These are phyloP conservation scores for Alternaria tenuissima DNA, from an alignment of 2,329 filamentous ascomycete genomes.

Conservation along the genomic window DNA sequence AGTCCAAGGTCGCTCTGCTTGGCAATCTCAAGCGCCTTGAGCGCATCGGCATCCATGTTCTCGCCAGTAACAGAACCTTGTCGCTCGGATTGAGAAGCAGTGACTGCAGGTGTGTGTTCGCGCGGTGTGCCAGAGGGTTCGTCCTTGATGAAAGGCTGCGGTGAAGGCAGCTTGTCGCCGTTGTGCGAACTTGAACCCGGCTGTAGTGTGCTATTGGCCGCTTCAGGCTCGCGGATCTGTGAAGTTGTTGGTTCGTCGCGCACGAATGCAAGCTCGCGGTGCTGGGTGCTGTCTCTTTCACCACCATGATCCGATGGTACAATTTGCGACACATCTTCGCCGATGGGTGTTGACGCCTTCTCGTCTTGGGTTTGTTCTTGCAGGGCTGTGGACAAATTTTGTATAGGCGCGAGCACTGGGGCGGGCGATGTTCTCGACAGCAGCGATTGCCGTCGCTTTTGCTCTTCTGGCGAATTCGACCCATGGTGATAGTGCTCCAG, in stretches of 20 bases:
- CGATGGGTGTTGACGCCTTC: constrained; percentile 23
- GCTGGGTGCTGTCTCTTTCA: constrained; percentile 30
- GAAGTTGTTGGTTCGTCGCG: constrained; percentile 37
- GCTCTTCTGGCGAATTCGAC: constrained; percentile 56
- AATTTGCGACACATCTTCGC: constrained; percentile 37
- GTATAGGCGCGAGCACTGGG: constrained; percentile 53
- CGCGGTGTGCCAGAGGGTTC: constrained; percentile 52
- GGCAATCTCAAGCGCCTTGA: constrained; percentile 54
- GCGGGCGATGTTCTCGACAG: constrained; percentile 43
- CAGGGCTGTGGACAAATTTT: constrained; percentile 38
- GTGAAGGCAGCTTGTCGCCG: constrained; percentile 30
- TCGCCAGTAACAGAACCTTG: constrained; percentile 32
- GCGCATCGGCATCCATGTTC: constrained; percentile 49
- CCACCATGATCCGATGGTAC: constrained; percentile 23
- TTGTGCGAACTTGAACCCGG: constrained; percentile 11
- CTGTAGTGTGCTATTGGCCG: constrained; percentile 20
- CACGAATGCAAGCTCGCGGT: constrained; percentile 43
- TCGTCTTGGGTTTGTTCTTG: constrained; percentile 31
- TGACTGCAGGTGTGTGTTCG: constrained; percentile 43
- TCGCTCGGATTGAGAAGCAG: constrained; percentile 27
- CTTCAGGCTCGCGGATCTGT: constrained; percentile 32
- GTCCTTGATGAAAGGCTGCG: constrained; percentile 51
- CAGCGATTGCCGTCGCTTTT: constrained; percentile 48
- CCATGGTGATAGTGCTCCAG: constrained; percentile 59
- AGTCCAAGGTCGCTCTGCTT: constrained; percentile 57